Evolutionary conservation across 75 land plant genomes (phyloP).

Genomic region (Sequoiadendron giganteum): DNA sequence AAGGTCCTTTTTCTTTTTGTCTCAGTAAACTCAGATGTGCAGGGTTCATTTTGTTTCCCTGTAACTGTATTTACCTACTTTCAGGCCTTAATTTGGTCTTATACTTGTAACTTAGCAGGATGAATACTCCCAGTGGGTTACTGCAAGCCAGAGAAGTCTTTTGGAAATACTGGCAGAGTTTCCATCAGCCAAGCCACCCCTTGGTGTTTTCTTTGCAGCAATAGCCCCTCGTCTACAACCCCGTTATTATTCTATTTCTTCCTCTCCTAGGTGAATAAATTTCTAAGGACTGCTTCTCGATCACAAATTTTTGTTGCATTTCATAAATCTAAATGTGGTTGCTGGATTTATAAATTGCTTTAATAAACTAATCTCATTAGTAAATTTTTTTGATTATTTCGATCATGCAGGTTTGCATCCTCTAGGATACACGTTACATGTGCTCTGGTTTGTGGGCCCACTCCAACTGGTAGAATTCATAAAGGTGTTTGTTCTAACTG

Average conservation of each 20-base stretch:
- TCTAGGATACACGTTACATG: constrained; percentile 92
- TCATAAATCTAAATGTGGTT: neutral
- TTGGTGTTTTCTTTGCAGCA: constrained; percentile 99
- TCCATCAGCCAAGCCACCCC: constrained; percentile 86
- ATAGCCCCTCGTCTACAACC: constrained; percentile 92
- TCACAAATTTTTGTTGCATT: neutral
- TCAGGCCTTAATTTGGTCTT: neutral
- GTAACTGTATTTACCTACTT: neutral
- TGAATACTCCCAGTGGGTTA: constrained; percentile 88
- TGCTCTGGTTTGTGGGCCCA: constrained; percentile 84
- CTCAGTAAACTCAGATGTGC: constrained; percentile 4
- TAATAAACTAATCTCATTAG: neutral
- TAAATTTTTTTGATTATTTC: neutral
- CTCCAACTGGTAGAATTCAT: constrained; percentile 89
- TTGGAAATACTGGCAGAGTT: constrained; percentile 93
- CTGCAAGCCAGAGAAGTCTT: constrained; percentile 85
- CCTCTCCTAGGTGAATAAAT: constrained; percentile 71
- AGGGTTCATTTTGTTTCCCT: neutral
- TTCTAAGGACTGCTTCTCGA: neutral
- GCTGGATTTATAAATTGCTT: neutral
- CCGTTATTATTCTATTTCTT: constrained; percentile 95
- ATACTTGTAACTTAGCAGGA: constrained; percentile 53
- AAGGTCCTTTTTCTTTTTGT: constrained; percentile 42
- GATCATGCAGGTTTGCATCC: constrained; percentile 59
- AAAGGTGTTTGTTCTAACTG: constrained; percentile 94